A percentile compares a stretch with the other conserved stretches of the same genome.
These are phyloP conservation scores for Pseudocercospora ulei DNA, from an alignment of 2,329 filamentous ascomycete species.

Conservation along the genomic window DNA sequence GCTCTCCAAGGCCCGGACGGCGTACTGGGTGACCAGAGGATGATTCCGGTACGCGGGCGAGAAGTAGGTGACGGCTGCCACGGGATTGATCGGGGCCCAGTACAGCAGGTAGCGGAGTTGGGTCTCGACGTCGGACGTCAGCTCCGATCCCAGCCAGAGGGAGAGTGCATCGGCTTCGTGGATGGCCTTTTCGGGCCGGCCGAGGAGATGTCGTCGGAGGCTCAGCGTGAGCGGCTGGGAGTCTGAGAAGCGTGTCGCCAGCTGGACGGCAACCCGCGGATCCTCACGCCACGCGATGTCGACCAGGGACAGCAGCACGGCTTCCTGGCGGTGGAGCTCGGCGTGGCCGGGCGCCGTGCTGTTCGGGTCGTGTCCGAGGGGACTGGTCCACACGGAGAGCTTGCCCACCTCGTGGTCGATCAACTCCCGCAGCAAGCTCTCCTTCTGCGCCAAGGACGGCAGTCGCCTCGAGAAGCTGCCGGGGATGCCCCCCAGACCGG, in stretches of 20 bases:
- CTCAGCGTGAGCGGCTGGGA: slow-evolving; percentile 63
- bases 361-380: slow-evolving; percentile 54
- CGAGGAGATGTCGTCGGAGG: slow-evolving; percentile 68
- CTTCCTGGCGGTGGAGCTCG: slow-evolving; percentile 37
- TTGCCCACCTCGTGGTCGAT: slow-evolving; percentile 76
- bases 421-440: slow-evolving; percentile 69
- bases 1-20: slow-evolving; percentile 85
- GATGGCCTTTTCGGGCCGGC: slow-evolving; percentile 73
- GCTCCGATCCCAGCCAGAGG: slow-evolving; percentile 63
- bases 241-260: slow-evolving; percentile 63
- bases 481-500: slow-evolving; percentile 54
- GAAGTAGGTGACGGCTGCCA: slow-evolving; percentile 89
- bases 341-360: slow-evolving; percentile 28
- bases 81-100: slow-evolving; percentile 86
- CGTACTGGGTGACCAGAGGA: slow-evolving; percentile 89
- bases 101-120: slow-evolving; percentile 90
- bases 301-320: slow-evolving; percentile 46
- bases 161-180: slow-evolving; percentile 73
- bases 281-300: slow-evolving; percentile 79
- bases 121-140: slow-evolving; percentile 69
- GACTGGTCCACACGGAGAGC: slow-evolving; percentile 81
- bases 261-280: slow-evolving; percentile 76
- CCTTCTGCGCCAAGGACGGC: slow-evolving; percentile 64
- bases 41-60: slow-evolving; percentile 83
- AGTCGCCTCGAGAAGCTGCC: slow-evolving; percentile 42